These are phyloP conservation scores for Mycena sanguinolenta DNA, from an alignment of 768 basidiomycete species.

Conservation along the genomic window DNA sequence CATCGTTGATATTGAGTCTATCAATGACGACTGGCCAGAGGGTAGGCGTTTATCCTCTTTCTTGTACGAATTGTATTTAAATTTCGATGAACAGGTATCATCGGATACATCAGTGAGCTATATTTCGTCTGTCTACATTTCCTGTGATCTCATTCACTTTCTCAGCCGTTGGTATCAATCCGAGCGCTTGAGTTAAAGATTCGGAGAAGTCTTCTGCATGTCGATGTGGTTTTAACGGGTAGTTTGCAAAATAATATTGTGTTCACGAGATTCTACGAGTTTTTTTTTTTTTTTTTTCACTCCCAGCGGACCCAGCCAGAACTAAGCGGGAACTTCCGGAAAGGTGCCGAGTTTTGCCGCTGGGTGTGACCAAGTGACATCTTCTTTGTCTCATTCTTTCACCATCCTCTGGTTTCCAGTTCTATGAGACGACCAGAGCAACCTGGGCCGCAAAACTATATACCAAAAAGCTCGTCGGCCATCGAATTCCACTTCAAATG, in stretches of 20 bases:
- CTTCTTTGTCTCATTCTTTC: too few species aligned
- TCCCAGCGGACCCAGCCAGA: too few species aligned
- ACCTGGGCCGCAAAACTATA: conserved; percentile 13
- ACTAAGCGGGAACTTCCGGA: too few species aligned
- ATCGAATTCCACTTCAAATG: conserved; percentile 14
- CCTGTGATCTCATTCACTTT: background rate
- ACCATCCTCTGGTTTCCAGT: too few species aligned
- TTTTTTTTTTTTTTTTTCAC: too few species aligned
- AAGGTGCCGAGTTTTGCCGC: too few species aligned
- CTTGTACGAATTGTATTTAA: background rate
- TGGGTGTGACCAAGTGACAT: too few species aligned
- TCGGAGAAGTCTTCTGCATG: background rate
- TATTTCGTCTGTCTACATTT: background rate
- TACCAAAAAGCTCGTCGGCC: background rate
- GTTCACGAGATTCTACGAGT: background rate
- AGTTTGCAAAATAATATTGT: background rate
- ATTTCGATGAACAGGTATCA: conserved; percentile 13
- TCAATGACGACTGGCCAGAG: conserved; percentile 38
- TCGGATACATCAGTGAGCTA: conserved; percentile 27
- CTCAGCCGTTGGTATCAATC: conserved; percentile 28
- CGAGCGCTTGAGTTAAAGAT: background rate
- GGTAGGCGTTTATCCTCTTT: conserved; percentile 16
- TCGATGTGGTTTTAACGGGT: background rate
- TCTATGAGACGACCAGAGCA: conserved; percentile 13
- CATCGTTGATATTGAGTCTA: conserved; percentile 35